Evolutionary conservation across 1,139 yeast genomes (phyloP).

Genomic region (Eremothecium sinecaudum): DNA sequence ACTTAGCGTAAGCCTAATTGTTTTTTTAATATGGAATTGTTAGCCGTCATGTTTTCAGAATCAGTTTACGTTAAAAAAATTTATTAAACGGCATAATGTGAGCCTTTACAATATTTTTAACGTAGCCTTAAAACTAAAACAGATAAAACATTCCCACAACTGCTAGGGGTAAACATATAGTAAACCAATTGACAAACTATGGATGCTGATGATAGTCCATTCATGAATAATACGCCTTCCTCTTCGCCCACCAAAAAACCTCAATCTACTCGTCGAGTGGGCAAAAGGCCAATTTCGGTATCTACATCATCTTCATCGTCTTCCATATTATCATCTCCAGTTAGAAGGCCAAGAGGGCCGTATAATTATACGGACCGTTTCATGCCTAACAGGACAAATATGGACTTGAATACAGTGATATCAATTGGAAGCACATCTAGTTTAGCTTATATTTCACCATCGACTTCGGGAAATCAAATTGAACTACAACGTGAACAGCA

Average conservation of each 20-base stretch:
- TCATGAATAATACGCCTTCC: constrained; percentile 27
- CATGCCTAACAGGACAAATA: constrained; percentile 78
- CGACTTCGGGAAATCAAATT: constrained; percentile 46
- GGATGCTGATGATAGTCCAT: constrained; percentile 18
- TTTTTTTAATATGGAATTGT: too few species aligned
- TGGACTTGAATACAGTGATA: constrained; percentile 78
- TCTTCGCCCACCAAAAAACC: constrained; percentile 25
- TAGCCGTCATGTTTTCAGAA: too few species aligned
- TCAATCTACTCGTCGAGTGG: constrained; percentile 14
- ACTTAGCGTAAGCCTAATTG: too few species aligned
- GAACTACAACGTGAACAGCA: constrained; percentile 65
- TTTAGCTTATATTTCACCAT: constrained; percentile 16
- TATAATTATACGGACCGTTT: constrained; percentile 63
- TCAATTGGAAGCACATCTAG: constrained; percentile 50
- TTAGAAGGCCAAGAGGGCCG: constrained; percentile 24
- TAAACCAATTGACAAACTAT: too few species aligned
- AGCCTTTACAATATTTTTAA: too few species aligned
- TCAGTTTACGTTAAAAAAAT: too few species aligned
- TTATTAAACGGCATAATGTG: too few species aligned
- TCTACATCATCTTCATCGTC: constrained; percentile 19
- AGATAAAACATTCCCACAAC: too few species aligned
- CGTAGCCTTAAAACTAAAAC: too few species aligned
- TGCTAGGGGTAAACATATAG: too few species aligned
- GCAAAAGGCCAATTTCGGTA: constrained; percentile 18
- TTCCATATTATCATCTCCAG: constrained; percentile 25